A percentile compares a stretch with the other conserved stretches of the same genome.
Evolutionary conservation across 768 basidiomycete genomes (phyloP).

Genomic region (Strobilomyces dryophilus): DNA sequence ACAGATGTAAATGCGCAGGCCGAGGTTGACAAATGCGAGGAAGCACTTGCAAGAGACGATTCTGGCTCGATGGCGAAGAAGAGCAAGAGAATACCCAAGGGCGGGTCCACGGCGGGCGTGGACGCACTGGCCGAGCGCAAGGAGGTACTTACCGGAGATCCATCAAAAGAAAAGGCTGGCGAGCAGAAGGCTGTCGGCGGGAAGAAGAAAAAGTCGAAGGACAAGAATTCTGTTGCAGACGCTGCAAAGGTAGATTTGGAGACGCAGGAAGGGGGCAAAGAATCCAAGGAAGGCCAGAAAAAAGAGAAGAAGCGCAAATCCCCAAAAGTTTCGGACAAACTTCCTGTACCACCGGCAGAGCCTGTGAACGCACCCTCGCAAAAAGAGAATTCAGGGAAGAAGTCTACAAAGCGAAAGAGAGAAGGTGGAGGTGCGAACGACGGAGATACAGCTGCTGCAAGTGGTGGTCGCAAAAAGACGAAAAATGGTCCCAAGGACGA

Average conservation of each 20-base stretch:
- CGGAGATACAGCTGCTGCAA: slow-evolving; percentile 4
- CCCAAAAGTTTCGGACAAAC: slow-evolving; percentile 20
- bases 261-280: background rate
- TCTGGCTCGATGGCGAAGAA: slow-evolving; percentile 9
- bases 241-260: background rate
- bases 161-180: background rate
- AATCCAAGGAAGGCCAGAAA: slow-evolving; percentile 8
- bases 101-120: background rate
- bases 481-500: slow-evolving; percentile 21
- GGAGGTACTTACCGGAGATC: background rate
- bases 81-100: slow-evolving; percentile 16
- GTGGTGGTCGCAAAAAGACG: slow-evolving; percentile 21
- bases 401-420: slow-evolving; percentile 36
- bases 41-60: background rate
- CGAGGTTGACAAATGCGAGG: background rate
- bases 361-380: slow-evolving; percentile 4
- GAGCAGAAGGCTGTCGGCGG: background rate
- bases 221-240: slow-evolving; percentile 1
- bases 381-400: slow-evolving; percentile 9
- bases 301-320: slow-evolving; percentile 16
- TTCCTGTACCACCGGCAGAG: slow-evolving; percentile 7
- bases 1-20: background rate
- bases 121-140: background rate
- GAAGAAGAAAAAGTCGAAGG: slow-evolving; percentile 15
- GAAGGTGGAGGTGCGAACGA: slow-evolving; percentile 7